Evolutionary conservation across 139 green algal genomes (phyloP).

Genomic region (Nannochloris sp.): DNA sequence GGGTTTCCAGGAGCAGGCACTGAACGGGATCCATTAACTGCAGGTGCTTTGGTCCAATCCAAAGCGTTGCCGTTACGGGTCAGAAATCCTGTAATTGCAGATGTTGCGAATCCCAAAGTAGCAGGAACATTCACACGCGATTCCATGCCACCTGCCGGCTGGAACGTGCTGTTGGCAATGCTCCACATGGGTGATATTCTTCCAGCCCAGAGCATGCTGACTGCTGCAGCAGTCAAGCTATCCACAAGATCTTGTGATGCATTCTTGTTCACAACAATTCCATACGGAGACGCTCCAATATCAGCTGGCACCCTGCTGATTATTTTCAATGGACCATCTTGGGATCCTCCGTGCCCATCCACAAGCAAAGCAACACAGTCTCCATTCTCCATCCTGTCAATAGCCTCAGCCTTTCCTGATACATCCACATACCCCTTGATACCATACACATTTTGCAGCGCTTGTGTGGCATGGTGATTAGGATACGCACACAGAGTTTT

Average conservation of each 20-base stretch:
- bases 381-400: background rate
- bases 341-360: background rate
- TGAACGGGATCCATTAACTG: background rate
- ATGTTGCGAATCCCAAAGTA: background rate
- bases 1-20: background rate
- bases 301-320: background rate
- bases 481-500: background rate
- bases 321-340: background rate
- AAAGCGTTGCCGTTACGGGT: background rate
- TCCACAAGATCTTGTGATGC: background rate
- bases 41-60: background rate
- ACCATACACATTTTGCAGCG: background rate
- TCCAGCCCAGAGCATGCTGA: constrained; percentile 1
- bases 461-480: background rate
- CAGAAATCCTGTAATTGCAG: background rate
- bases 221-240: background rate
- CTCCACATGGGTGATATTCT: background rate
- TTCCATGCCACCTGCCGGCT: background rate
- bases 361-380: background rate
- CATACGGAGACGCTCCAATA: background rate
- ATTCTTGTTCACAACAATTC: background rate
- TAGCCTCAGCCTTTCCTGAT: background rate
- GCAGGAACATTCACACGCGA: background rate
- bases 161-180: background rate
- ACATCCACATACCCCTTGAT: background rate